A percentile compares a stretch with the other conserved stretches of the same genome.
Conservation (phyloP, 1,139 yeast genomes). For the Kluyveromyces sp. region DNA sequence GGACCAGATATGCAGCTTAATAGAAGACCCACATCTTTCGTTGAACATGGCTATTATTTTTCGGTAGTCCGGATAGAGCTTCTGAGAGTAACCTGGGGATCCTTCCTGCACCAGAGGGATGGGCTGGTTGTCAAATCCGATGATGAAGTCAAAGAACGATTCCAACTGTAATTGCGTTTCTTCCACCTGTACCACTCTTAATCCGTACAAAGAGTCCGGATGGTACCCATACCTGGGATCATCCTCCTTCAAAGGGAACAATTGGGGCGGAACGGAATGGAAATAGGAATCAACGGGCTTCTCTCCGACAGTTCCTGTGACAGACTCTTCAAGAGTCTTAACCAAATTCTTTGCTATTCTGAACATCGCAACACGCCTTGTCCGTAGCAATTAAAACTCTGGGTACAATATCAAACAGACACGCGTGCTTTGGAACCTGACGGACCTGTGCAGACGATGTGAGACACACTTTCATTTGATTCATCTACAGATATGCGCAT, state of each 20-base stretch:
- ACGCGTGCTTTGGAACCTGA: too few relatives aligned
- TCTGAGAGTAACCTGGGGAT: conserved; percentile 6
- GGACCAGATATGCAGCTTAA: conserved; percentile 72
- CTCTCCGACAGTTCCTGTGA: conserved; percentile 25
- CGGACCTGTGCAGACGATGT: too few relatives aligned
- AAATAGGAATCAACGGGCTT: conserved; percentile 45
- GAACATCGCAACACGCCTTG: conserved; percentile 45
- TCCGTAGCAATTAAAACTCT: neutral
- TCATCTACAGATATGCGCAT: too few relatives aligned
- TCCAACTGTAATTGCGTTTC: conserved; percentile 50
- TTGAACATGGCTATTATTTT: conserved; percentile 32
- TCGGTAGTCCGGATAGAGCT: conserved; percentile 35
- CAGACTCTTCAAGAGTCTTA: conserved; percentile 57
- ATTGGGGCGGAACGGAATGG: conserved; percentile 36
- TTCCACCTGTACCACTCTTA: conserved; percentile 48
- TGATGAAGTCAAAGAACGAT: conserved; percentile 79
- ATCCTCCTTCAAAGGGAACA: conserved; percentile 20
- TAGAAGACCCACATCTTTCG: conserved; percentile 23
- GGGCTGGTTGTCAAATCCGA: conserved; percentile 71
- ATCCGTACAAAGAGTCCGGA: conserved; percentile 38
- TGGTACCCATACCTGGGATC: conserved; percentile 11
- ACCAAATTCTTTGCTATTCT: conserved; percentile 84
- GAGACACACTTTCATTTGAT: too few relatives aligned
- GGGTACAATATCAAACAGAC: too few relatives aligned
- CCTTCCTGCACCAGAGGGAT: conserved; percentile 41